phyloP scores from a whole-genome alignment of 805 yeast species.

The Metschnikowia aberdeeniae region DNA sequence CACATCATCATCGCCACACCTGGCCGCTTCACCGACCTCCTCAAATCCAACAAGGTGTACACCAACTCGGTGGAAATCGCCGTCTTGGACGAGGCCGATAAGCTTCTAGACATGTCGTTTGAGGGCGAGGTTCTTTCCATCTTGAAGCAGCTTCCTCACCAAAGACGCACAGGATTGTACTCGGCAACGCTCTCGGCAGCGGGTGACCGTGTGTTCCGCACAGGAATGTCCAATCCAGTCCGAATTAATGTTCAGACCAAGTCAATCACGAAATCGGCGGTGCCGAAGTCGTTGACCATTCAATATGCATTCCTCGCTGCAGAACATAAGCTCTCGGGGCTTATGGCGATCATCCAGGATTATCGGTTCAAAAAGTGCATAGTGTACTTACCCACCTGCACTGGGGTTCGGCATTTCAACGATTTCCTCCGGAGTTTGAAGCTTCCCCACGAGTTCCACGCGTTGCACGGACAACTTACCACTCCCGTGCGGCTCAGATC shows the following conservation, averaged over 20 bases:
- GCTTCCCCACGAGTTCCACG: constrained; percentile 41
- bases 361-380: constrained; percentile 72
- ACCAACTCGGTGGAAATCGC: constrained; percentile 65
- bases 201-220: constrained; percentile 69
- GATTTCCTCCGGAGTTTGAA: constrained; percentile 43
- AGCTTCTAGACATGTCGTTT: constrained; percentile 75
- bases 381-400: constrained; percentile 90
- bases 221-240: constrained; percentile 93
- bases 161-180: constrained; percentile 88
- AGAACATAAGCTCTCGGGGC: constrained; percentile 53
- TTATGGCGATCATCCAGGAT: constrained; percentile 50
- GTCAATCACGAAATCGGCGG: constrained; percentile 24
- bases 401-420: constrained; percentile 75
- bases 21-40: constrained; percentile 77
- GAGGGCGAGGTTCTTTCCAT: constrained; percentile 64
- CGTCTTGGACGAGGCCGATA: constrained; percentile 91
- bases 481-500: constrained; percentile 77
- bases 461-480: constrained; percentile 89
- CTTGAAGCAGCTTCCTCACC: constrained; percentile 72
- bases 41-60: constrained; percentile 54
- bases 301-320: constrained; percentile 59
- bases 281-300: constrained; percentile 64
- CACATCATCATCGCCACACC: constrained; percentile 89
- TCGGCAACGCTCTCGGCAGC: constrained; percentile 91
- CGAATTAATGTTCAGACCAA: constrained; percentile 70